Evolutionary conservation across 768 basidiomycete genomes (phyloP).

Genomic region (Rhizopogon roseolus): DNA sequence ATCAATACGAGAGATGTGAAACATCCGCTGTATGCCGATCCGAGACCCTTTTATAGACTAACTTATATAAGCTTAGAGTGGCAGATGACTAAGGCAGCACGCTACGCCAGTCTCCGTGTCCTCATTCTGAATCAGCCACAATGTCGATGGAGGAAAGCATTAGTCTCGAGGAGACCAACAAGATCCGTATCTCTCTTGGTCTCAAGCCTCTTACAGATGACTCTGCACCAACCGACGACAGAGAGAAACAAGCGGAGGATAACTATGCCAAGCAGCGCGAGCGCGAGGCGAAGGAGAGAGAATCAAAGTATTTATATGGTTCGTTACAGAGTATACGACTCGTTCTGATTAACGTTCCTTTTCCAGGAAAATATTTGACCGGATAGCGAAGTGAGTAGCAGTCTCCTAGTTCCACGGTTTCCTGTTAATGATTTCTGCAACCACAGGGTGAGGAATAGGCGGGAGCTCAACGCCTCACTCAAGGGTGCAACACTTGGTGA

Average conservation of each 20-base stretch:
- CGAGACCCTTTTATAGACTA: too few relatives aligned
- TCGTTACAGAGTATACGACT: constrained; percentile 11
- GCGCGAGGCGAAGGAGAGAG: constrained; percentile 61
- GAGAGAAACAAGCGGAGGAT: constrained; percentile 79
- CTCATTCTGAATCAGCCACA: constrained; percentile 8
- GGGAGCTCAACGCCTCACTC: constrained; percentile 88
- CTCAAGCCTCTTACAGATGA: constrained; percentile 92
- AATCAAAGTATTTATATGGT: constrained; percentile 61
- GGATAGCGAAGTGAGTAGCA: constrained; percentile 85
- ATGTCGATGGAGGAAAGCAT: constrained; percentile 85
- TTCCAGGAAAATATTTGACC: constrained; percentile 62
- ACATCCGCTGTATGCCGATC: too few relatives aligned
- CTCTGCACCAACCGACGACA: constrained; percentile 59
- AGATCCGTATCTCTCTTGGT: constrained; percentile 89
- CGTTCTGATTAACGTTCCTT: constrained; percentile 18
- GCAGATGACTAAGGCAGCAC: not conserved
- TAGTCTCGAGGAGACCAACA: constrained; percentile 93
- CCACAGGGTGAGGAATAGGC: constrained; percentile 87
- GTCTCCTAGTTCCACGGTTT: not conserved
- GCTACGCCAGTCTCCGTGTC: not conserved
- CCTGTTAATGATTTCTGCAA: constrained; percentile 39
- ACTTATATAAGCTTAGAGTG: too few relatives aligned
- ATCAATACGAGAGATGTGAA: too few relatives aligned
- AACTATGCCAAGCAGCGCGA: constrained; percentile 79
- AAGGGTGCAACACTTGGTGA: constrained; percentile 92